phyloP scores from a whole-genome alignment of 192 early-diverging fungal genomes.

The Chytriomyces sp. region DNA sequence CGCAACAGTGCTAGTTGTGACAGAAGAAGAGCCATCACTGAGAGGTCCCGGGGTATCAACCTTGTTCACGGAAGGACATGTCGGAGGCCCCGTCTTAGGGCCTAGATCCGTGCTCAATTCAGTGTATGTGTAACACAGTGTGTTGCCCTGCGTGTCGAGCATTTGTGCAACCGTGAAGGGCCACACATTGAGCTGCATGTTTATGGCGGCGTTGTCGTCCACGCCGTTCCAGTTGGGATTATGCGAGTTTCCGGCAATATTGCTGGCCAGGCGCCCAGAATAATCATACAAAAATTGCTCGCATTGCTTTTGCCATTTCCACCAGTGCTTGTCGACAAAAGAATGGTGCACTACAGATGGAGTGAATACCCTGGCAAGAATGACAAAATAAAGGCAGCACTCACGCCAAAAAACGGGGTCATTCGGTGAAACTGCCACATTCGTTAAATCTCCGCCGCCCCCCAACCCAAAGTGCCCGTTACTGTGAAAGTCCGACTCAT shows the following conservation, averaged over 20 bases:
- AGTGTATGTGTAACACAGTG: conserved; percentile 24
- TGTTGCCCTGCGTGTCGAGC: conserved; percentile 12
- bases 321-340: conserved; percentile 32
- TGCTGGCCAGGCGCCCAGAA: background rate
- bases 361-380: background rate
- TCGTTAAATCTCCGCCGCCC: conserved; percentile 23
- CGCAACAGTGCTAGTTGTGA: background rate
- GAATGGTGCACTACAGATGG: conserved; percentile 13
- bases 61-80: too few species aligned
- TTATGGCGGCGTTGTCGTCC: background rate
- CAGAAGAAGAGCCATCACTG: background rate
- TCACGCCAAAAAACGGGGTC: background rate
- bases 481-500: background rate
- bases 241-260: background rate
- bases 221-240: background rate
- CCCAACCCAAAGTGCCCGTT: conserved; percentile 9
- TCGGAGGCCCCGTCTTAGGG: too few species aligned
- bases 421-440: background rate
- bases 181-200: background rate
- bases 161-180: background rate
- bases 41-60: too few species aligned
- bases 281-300: background rate
- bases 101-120: conserved; percentile 1
- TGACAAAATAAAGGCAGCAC: background rate
- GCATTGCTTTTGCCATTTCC: conserved; percentile 19